A percentile compares a stretch with the other conserved stretches of the same genome.
Conservation (phyloP, 164 flowering plant genomes). For the Macadamia integrifolia region DNA sequence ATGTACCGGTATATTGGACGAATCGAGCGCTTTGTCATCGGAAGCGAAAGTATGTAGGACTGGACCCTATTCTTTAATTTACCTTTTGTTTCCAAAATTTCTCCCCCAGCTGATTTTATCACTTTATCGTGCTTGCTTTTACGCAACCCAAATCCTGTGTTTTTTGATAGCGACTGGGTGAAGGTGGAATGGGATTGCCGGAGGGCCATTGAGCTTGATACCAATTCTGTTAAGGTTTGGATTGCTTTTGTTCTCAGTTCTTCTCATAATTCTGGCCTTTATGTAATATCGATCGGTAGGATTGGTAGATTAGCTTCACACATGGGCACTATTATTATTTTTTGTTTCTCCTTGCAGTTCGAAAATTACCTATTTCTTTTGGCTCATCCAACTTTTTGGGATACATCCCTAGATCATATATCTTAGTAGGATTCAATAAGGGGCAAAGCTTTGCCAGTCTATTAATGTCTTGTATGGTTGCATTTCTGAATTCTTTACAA, state of each 20-base stretch:
- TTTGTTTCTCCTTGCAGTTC: too few relatives aligned
- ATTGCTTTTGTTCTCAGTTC: slow-evolving; percentile 15
- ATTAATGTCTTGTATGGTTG: too few relatives aligned
- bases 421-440: too few relatives aligned
- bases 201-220: slow-evolving; percentile 72
- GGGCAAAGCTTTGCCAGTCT: too few relatives aligned
- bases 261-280: not conserved
- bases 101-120: not conserved
- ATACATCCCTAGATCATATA: too few relatives aligned
- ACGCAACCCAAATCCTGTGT: not conserved
- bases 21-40: slow-evolving; percentile 89
- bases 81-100: not conserved
- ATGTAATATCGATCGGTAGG: not conserved
- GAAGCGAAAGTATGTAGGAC: slow-evolving; percentile 55
- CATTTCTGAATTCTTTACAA: too few relatives aligned
- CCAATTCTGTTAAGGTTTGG: slow-evolving; percentile 69
- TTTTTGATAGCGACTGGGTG: slow-evolving; percentile 51
- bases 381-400: too few relatives aligned
- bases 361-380: too few relatives aligned
- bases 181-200: slow-evolving; percentile 75
- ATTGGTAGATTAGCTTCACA: not conserved
- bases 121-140: not conserved
- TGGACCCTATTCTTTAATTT: not conserved
- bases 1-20: slow-evolving; percentile 77
- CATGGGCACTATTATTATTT: not conserved